Percentiles rank a stretch among this genome's conserved stretches.
phyloP scores from a whole-genome alignment of 192 early-diverging fungal genomes.

The Gonapodya prolifera region DNA sequence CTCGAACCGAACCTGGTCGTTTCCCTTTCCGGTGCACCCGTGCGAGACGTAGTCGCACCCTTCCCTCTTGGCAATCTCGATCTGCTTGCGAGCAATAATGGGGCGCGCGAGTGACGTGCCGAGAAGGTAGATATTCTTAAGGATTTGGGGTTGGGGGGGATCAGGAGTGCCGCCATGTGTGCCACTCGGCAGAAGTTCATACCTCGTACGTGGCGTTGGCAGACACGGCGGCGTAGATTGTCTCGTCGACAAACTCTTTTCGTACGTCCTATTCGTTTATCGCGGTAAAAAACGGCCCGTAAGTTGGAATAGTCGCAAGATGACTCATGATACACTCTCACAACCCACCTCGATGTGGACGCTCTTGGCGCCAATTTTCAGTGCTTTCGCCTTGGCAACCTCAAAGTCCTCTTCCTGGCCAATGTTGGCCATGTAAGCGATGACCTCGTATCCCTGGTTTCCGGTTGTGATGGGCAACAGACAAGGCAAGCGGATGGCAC shows the following conservation, averaged over 20 bases:
- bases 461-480: conserved; percentile 1
- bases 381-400: conserved; percentile 81
- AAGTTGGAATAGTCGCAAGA: conserved; percentile 3
- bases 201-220: conserved; percentile 90
- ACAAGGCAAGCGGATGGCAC: neutral
- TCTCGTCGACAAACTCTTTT: conserved; percentile 82
- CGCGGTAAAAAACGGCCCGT: neutral
- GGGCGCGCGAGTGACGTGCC: conserved; percentile 97
- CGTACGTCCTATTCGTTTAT: conserved; percentile 57
- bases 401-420: conserved; percentile 99
- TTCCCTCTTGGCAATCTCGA: conserved; percentile 84
- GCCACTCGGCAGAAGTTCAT: neutral
- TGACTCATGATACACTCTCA: neutral
- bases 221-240: conserved; percentile 85
- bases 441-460: conserved; percentile 89
- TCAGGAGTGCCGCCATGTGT: neutral
- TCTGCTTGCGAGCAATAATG: conserved; percentile 80
- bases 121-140: conserved; percentile 72
- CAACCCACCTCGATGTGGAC: conserved; percentile 77
- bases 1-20: conserved; percentile 99
- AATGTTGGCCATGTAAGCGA: conserved; percentile 95
- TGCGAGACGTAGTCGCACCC: conserved; percentile 95
- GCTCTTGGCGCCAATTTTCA: conserved; percentile 81
- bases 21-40: conserved; percentile 99
- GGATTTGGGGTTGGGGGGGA: neutral